phyloP scores from a whole-genome alignment of 2,329 filamentous ascomycete species.

The Fusarium proliferatum region DNA sequence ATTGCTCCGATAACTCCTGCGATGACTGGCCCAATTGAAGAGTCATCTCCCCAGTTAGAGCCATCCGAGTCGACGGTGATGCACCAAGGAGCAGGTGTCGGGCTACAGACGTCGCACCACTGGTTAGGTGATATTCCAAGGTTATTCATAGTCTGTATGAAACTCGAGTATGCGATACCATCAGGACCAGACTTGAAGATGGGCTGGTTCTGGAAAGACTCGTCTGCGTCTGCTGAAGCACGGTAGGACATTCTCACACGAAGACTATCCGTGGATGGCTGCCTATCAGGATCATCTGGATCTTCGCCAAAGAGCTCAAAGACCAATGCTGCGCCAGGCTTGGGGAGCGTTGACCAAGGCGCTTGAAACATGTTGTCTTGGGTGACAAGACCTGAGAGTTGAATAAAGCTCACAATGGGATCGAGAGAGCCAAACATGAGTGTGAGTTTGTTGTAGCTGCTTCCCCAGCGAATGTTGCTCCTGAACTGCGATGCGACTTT shows the following conservation, averaged over 20 bases:
- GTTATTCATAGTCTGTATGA: conserved; percentile 51
- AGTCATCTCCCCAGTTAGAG: background rate
- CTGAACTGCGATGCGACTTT: conserved; percentile 57
- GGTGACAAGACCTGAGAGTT: conserved; percentile 59
- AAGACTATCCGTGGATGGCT: conserved; percentile 53
- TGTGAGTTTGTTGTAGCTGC: conserved; percentile 59
- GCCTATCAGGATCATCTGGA: conserved; percentile 25
- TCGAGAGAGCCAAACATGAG: conserved; percentile 66
- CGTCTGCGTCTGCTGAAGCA: conserved; percentile 55
- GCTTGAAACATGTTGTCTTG: conserved; percentile 61
- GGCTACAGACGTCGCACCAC: conserved; percentile 60
- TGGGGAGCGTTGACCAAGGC: conserved; percentile 58
- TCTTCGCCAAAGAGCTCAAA: conserved; percentile 70
- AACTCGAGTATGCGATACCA: conserved; percentile 53
- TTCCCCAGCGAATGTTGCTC: conserved; percentile 54
- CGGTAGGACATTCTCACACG: conserved; percentile 69
- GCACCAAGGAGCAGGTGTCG: conserved; percentile 54
- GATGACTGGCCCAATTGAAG: conserved; percentile 51
- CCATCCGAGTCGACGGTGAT: background rate
- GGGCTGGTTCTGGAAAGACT: conserved; percentile 51
- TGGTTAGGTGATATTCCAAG: conserved; percentile 49
- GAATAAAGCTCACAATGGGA: conserved; percentile 67
- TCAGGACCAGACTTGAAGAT: conserved; percentile 55
- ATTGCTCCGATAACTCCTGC: conserved; percentile 61
- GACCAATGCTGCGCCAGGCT: conserved; percentile 78